Base-by-base conservation (phyloP, 1,139 yeast species). In the Pichia sp. region DNA sequence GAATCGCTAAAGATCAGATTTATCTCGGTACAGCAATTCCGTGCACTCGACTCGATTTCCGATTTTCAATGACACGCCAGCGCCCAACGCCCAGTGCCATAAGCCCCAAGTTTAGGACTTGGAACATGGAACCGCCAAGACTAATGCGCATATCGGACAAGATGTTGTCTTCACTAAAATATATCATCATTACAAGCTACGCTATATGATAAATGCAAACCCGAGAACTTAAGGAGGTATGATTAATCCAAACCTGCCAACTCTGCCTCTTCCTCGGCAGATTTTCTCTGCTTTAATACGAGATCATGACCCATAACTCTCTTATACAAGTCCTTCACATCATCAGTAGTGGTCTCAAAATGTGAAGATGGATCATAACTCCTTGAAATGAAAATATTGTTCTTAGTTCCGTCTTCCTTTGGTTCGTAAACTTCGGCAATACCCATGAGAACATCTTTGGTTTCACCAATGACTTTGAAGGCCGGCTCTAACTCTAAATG, bases 321-420 rank as follows among this genome's bases (percentile, higher is more conserved):
- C 62, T 80, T 78, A 63, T 93, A 86, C 45, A 91, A 74, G 59
- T 91, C 96, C 63, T 87, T 87, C 50, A 91, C 94, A 59, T 91
- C 98, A 58, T 91, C 97, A 32, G 98, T 91, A 55, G 95, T 84
- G 30, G 93, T 68, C 62, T 91, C 99, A 58, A 91, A 91, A 64
- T 91, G 99, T 11, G 96, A 86, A 10, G 94, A 72, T 1, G 98
- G 83, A 59, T 91, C 99, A 59, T 88, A 91, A 43, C 94, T 82
- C 65, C 42, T 83, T 34, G 96, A 86, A 41, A 91, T 70, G 63
- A 63, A 93, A 38, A 91, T 77, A 42, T 83, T 78, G 58, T 82
- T 88, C 46, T 72, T 66, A 22, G 81, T 67, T 12, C 98, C 98
- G 54, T 86, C 94, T 33, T 74, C 79, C 22, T 66, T 58, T 16